Evolutionary conservation across 768 basidiomycete genomes (phyloP).

Genomic region (Pleurotus ostreatus): DNA sequence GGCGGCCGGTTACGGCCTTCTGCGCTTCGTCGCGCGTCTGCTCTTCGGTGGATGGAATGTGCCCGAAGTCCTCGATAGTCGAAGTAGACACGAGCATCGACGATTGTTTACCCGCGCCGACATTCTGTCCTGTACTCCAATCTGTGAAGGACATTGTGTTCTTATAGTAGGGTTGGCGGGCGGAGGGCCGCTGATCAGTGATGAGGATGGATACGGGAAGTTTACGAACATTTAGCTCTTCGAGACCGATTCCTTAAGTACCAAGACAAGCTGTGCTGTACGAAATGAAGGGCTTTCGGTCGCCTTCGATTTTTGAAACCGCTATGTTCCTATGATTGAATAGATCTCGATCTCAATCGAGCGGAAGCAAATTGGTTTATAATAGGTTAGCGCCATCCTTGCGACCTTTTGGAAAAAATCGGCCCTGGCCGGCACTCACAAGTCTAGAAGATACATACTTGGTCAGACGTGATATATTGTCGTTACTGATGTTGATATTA

Average conservation of each 20-base stretch:
- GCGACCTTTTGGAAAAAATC: too few species aligned
- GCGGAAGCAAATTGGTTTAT: constrained; percentile 1
- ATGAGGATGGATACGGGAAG: neutral
- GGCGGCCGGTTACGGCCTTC: constrained; percentile 40
- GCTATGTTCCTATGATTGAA: neutral
- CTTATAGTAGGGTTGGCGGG: neutral
- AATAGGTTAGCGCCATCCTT: neutral
- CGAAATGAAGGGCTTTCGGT: neutral
- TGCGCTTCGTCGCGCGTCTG: constrained; percentile 23
- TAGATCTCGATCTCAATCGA: neutral
- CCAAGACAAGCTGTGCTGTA: neutral
- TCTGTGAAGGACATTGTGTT: constrained; percentile 5
- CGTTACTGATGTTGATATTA: too few species aligned
- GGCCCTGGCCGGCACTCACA: too few species aligned
- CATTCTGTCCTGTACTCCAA: constrained; percentile 1
- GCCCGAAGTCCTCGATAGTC: constrained; percentile 38
- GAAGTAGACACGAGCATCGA: constrained; percentile 27
- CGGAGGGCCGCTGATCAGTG: neutral
- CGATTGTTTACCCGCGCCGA: constrained; percentile 12
- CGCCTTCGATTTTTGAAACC: neutral
- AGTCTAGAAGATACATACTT: too few species aligned
- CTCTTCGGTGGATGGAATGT: constrained; percentile 34
- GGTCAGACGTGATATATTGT: too few species aligned
- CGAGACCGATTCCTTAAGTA: neutral
- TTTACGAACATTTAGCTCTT: neutral